Evolutionary conservation across 352 stramenopile species (phyloP).

Genomic region (Aphanomyces euteiches): DNA sequence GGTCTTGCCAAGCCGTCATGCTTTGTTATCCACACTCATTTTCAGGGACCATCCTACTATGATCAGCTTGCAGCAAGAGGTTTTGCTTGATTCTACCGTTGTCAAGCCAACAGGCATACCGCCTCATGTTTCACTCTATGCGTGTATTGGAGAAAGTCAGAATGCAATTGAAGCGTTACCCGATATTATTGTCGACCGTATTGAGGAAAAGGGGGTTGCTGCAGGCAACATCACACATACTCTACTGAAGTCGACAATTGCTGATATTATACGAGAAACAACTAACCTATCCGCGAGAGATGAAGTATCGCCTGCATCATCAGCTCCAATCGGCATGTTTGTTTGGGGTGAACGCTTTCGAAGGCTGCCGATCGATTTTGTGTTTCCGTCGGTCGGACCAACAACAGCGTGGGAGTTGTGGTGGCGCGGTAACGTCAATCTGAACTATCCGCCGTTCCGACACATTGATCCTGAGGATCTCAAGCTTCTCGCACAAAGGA

Average conservation of each 20-base stretch:
- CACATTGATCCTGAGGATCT: neutral
- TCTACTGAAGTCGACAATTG: constrained; percentile 1
- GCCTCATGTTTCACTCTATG: no score
- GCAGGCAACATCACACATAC: neutral
- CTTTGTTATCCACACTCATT: no score
- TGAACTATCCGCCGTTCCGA: neutral
- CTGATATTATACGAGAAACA: neutral
- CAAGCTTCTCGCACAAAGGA: neutral
- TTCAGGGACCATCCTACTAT: no score
- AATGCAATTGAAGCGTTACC: neutral
- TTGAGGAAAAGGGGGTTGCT: neutral
- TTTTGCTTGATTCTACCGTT: no score
- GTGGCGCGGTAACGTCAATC: neutral
- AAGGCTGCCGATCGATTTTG: neutral
- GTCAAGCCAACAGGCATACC: no score
- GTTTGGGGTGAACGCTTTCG: neutral
- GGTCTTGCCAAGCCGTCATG: no score
- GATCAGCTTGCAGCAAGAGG: no score
- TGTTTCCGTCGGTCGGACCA: neutral
- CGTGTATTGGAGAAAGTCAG: no score
- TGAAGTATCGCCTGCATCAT: no score
- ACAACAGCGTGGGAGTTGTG: neutral
- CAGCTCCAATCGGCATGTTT: neutral
- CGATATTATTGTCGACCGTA: neutral
- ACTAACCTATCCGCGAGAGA: neutral